Evolutionary conservation across 2,329 filamentous ascomycete genomes (phyloP), one percentile per base, ranked within the genome.

Genomic region (Ceratocystis destructans): DNA sequence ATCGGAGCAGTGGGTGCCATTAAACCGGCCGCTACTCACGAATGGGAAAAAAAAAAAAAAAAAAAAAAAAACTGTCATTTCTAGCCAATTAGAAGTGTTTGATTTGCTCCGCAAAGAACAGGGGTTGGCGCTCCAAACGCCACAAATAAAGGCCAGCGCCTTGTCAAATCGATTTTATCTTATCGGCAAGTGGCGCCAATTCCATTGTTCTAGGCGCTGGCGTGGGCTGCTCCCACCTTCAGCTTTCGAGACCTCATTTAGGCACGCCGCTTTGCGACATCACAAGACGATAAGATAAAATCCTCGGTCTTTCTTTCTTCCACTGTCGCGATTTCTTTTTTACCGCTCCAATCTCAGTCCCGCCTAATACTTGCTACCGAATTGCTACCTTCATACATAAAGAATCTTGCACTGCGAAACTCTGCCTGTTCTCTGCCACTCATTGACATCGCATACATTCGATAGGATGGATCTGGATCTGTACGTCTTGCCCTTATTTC

Each of bases 391-490:
- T 41, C 12, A 15, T 15, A 41, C 2, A 15, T 41, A 5, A 5
- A 15, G 55, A 5, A 7, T 33, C 12, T 59, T 37, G 25, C n/a
- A n/a, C 28, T 59, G 12, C 2, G 17, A 59, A 31, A 5, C 15
- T 33, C 15, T n/a, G 5, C 31, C 10, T n/a, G 33, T 7, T 28
- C 22, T 28, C 50, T 15, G 22, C 22, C 22, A 31, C 15, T n/a
- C 55, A 20, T 59, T 31, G 48, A 53, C 20, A 50, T 15, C 20
- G 5, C 46, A 20, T n/a, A 50, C 5, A 17, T 25, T 53, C 48
- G 55, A 28, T n/a, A 59, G 33, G 88, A 96, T 92, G 77, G 91
- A 97, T 76, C 84, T 97, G 73, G 94, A 97, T 79, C 89, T 85
- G 92, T 96, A 81, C 71, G 79, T 66, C 28, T 63, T 55, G 66